Conservation (phyloP, 129 eudicot genomes). For the Scalesia atractyloides region DNA sequence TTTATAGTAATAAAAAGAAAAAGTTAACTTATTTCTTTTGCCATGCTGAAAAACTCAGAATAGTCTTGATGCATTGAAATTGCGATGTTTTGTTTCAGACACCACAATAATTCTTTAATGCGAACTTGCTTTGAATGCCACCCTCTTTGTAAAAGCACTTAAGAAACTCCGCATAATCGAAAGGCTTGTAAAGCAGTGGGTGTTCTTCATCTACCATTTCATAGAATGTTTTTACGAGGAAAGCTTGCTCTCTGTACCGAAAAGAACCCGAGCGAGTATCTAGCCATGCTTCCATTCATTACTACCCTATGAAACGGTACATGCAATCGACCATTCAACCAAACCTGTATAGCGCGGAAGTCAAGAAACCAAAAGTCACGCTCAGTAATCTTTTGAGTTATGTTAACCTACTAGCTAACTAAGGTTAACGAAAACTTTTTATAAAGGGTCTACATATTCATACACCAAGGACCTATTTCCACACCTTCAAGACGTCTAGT, state of each 20-base stretch:
- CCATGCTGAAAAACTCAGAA: background rate
- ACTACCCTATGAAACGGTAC: constrained; percentile 48
- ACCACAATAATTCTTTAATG: constrained; percentile 46
- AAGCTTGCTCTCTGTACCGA: constrained; percentile 45
- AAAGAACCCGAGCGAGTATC: constrained; percentile 55
- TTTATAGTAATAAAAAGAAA: too few relatives aligned
- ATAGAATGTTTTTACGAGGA: constrained; percentile 37
- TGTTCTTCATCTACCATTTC: constrained; percentile 59
- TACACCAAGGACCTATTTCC: too few relatives aligned
- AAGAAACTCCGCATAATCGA: constrained; percentile 48
- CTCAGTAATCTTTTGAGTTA: background rate
- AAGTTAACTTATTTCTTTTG: too few relatives aligned
- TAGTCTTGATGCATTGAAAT: background rate
- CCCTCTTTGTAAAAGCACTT: constrained; percentile 48
- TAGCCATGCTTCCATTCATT: constrained; percentile 45
- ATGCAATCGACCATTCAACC: constrained; percentile 56
- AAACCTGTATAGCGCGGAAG: constrained; percentile 34
- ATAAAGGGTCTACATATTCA: too few relatives aligned
- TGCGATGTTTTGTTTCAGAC: background rate
- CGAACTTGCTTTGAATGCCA: constrained; percentile 41
- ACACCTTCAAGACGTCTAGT: too few relatives aligned
- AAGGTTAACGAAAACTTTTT: too few relatives aligned
- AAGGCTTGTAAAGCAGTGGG: constrained; percentile 53
- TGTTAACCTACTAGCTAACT: too few relatives aligned
- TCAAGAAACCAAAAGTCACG: background rate